phyloP scores from a whole-genome alignment of 805 yeast species.

The Spathaspora hagerdaliae region DNA sequence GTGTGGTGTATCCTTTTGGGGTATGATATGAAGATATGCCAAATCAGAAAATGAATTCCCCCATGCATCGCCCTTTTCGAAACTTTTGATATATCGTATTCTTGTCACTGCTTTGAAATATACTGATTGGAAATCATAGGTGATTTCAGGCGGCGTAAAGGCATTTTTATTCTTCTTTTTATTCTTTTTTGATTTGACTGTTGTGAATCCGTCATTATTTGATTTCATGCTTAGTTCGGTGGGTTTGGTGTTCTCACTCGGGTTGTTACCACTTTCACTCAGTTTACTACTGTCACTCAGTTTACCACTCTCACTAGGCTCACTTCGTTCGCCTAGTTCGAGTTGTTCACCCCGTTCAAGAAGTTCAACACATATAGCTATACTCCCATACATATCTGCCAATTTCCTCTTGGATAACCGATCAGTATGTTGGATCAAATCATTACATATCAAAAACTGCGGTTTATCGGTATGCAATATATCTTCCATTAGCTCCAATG shows the following conservation, averaged over 20 bases:
- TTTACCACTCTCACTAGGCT: neutral
- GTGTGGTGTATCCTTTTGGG: too few relatives aligned
- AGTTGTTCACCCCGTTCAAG: conserved; percentile 6
- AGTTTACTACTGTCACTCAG: too few relatives aligned
- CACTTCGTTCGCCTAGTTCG: neutral
- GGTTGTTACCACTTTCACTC: too few relatives aligned
- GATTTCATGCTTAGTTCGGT: too few relatives aligned
- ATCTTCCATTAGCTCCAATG: conserved; percentile 47
- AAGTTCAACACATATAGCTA: conserved; percentile 36
- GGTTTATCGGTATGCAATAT: conserved; percentile 34
- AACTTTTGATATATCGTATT: conserved; percentile 13
- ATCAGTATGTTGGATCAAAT: conserved; percentile 51
- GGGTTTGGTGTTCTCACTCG: too few relatives aligned
- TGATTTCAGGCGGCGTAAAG: conserved; percentile 26
- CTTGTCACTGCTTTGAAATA: conserved; percentile 27
- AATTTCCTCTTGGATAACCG: conserved; percentile 43
- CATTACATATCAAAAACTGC: conserved; percentile 45
- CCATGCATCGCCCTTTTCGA: conserved; percentile 36
- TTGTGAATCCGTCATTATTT: conserved; percentile 20
- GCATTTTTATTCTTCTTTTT: conserved; percentile 19
- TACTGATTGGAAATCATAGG: conserved; percentile 22
- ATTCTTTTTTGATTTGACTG: conserved; percentile 8
- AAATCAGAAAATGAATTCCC: conserved; percentile 51
- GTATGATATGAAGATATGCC: conserved; percentile 34
- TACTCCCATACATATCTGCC: conserved; percentile 37